These are phyloP conservation scores for Nitzschia sp. DNA, from an alignment of 108 stramenopile genomes.

Conservation along the genomic window DNA sequence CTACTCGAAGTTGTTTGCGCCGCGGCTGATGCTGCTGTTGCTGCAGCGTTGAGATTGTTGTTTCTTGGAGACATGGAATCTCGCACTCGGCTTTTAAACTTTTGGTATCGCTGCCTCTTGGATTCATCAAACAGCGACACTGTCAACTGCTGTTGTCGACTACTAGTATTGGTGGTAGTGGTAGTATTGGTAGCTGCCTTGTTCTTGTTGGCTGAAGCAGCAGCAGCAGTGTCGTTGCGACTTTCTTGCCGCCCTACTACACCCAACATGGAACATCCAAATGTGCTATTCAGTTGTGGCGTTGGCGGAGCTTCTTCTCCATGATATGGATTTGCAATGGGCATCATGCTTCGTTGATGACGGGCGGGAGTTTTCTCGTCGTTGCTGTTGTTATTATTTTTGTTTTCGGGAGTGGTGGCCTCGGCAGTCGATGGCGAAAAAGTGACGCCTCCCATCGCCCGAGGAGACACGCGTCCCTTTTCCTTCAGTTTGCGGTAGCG, in stretches of 20 bases:
- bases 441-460: neutral
- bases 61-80: neutral
- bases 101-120: constrained; percentile 13
- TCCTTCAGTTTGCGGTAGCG: constrained; percentile 12
- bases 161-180: neutral
- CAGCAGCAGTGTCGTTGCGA: too few relatives aligned
- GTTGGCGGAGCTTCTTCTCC: constrained; percentile 6
- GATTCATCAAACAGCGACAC: constrained; percentile 13
- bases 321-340: constrained; percentile 9
- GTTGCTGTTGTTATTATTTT: too few relatives aligned
- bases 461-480: constrained; percentile 8
- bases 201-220: too few relatives aligned
- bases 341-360: constrained; percentile 14
- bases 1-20: neutral
- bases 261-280: neutral
- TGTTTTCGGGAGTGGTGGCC: neutral
- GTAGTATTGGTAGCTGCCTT: neutral
- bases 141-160: neutral
- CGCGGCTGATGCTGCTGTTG: neutral
- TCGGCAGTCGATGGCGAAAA: neutral
- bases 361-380: too few relatives aligned
- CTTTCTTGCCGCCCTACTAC: neutral
- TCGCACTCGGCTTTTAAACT: neutral
- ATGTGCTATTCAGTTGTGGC: neutral
- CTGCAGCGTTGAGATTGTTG: neutral